phyloP scores from a whole-genome alignment of 805 yeast genomes.

The Millerozyma miso region DNA sequence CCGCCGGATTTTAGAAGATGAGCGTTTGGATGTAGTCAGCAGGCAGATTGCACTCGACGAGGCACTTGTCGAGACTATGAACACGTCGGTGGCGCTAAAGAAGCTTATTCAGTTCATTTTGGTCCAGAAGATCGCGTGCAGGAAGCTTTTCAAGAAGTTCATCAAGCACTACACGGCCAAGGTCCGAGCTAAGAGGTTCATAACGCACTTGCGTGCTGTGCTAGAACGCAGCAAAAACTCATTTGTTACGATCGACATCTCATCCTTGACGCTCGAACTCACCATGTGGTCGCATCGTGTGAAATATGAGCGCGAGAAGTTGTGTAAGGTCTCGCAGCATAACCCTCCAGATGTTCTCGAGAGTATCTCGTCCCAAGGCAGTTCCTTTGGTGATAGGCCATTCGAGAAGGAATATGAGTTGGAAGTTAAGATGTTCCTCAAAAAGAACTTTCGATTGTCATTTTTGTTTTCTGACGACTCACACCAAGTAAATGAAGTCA shows the following conservation, averaged over 20 bases:
- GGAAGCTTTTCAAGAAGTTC: slow-evolving; percentile 71
- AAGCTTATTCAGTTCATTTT: slow-evolving; percentile 66
- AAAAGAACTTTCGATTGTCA: slow-evolving; percentile 34
- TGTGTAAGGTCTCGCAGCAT: slow-evolving; percentile 1
- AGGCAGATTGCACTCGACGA: slow-evolving; percentile 20
- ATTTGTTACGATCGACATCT: slow-evolving; percentile 57
- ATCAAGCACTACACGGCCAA: slow-evolving; percentile 38
- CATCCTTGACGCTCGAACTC: slow-evolving; percentile 57
- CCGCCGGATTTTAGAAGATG: slow-evolving; percentile 11
- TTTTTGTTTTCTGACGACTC: slow-evolving; percentile 32
- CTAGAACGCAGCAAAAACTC: slow-evolving; percentile 46
- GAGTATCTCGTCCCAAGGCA: slow-evolving; percentile 6
- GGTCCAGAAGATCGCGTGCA: slow-evolving; percentile 68
- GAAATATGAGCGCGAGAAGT: slow-evolving; percentile 10
- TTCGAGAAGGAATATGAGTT: slow-evolving; percentile 16
- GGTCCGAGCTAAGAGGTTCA: slow-evolving; percentile 17
- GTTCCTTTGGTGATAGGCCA: slow-evolving; percentile 3
- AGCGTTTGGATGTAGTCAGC: slow-evolving; percentile 7
- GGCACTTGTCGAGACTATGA: slow-evolving; percentile 33
- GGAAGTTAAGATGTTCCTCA: slow-evolving; percentile 27
- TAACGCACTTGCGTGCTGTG: slow-evolving; percentile 24
- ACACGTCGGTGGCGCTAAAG: slow-evolving; percentile 47
- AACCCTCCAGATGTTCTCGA: background rate
- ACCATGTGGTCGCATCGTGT: slow-evolving; percentile 27
- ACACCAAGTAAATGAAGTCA: slow-evolving; percentile 28